Evolutionary conservation across 2,329 filamentous ascomycete species (phyloP).

Genomic region (Stagonosporopsis rhizophila): DNA sequence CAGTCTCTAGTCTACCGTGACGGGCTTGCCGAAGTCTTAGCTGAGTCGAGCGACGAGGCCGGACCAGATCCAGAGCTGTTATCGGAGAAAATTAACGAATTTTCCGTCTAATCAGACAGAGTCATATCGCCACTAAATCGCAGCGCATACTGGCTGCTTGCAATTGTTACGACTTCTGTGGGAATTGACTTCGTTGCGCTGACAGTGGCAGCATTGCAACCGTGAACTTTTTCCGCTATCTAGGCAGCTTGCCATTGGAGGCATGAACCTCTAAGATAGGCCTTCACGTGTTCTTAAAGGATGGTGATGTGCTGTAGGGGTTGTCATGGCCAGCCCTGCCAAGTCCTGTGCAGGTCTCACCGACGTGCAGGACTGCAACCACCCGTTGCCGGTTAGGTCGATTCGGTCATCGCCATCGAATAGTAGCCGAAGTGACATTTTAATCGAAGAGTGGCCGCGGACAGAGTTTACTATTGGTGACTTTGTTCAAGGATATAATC

Average conservation of each 20-base stretch:
- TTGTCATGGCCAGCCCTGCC: constrained; percentile 24
- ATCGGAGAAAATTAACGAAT: constrained; percentile 20
- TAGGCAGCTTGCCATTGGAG: not conserved
- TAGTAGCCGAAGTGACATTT: constrained; percentile 20
- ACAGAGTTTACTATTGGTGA: constrained; percentile 25
- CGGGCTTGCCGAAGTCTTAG: constrained; percentile 27
- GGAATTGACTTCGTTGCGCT: not conserved
- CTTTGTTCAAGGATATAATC: constrained; percentile 20
- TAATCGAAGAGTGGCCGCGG: constrained; percentile 7
- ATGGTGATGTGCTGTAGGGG: constrained; percentile 5
- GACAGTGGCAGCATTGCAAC: not conserved
- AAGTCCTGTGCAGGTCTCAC: constrained; percentile 23
- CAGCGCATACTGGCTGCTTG: constrained; percentile 20
- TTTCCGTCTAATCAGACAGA: constrained; percentile 19
- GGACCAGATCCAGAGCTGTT: constrained; percentile 18
- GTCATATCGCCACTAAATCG: constrained; percentile 16
- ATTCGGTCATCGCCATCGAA: constrained; percentile 4
- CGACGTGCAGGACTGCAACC: constrained; percentile 33
- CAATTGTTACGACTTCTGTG: constrained; percentile 9
- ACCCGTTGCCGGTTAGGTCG: constrained; percentile 24
- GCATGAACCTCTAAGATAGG: not conserved
- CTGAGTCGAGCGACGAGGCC: constrained; percentile 1
- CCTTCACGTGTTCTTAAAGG: not conserved
- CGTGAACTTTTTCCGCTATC: not conserved
- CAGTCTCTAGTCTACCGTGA: constrained; percentile 25